Percentiles rank a stretch among this genome's conserved stretches.
Conservation (phyloP, 139 green algal genomes). For the Chlorella sorokiniana region DNA sequence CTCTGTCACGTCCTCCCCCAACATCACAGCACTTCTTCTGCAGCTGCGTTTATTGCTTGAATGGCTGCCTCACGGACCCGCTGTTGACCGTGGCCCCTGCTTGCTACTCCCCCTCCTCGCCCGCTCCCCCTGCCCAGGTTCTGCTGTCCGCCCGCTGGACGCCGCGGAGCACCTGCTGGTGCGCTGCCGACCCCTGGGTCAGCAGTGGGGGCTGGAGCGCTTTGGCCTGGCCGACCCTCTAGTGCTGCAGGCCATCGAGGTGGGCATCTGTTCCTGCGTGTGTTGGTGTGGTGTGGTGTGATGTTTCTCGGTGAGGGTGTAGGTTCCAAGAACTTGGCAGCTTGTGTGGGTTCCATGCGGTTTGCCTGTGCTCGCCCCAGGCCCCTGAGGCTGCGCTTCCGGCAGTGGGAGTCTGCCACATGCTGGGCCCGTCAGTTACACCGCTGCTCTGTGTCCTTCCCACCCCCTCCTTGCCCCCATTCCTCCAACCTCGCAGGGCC, state of each 20-base stretch:
- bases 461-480: too few relatives aligned
- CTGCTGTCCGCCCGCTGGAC: conserved; percentile 19
- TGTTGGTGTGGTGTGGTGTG: neutral
- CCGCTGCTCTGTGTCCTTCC: too few relatives aligned
- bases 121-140: too few relatives aligned
- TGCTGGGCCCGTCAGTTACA: too few relatives aligned
- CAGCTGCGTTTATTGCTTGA: too few relatives aligned
- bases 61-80: neutral
- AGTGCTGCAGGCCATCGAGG: conserved; percentile 69
- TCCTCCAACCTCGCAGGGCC: conserved; percentile 12
- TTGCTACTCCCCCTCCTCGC: neutral
- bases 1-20: too few relatives aligned
- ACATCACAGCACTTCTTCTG: too few relatives aligned
- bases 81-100: neutral
- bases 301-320: neutral
- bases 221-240: conserved; percentile 63
- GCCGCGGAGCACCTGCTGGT: conserved; percentile 46
- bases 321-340: too few relatives aligned
- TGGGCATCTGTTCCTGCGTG: neutral
- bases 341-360: too few relatives aligned
- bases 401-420: too few relatives aligned
- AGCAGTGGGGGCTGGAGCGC: conserved; percentile 61
- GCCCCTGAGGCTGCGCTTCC: too few relatives aligned
- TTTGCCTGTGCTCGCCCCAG: too few relatives aligned
- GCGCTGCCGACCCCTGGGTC: conserved; percentile 37